phyloP scores from a whole-genome alignment of 306 rosid genomes.

The Pterocarpus santalinus region DNA sequence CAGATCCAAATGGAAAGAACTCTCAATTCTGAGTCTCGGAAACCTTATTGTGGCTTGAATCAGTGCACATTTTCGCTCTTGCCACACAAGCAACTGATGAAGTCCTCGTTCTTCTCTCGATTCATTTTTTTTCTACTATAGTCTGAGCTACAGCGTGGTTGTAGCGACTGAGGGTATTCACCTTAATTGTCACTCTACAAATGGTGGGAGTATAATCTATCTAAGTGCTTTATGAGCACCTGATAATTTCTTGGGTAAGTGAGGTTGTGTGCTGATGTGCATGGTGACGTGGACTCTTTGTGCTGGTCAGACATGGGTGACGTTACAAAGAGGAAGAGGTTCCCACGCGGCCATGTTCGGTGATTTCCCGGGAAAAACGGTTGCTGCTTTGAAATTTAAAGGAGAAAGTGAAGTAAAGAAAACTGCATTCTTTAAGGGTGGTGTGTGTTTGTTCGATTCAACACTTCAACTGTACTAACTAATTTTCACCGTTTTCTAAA shows the following conservation, averaged over 20 bases:
- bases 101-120: conserved; percentile 28
- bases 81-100: conserved; percentile 38
- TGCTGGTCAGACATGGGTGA: too few relatives aligned
- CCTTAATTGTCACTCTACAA: too few relatives aligned
- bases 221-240: too few relatives aligned
- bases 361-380: conserved; percentile 22
- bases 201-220: too few relatives aligned
- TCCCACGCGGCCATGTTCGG: conserved; percentile 35
- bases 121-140: neutral
- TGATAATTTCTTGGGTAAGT: too few relatives aligned
- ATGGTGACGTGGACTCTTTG: too few relatives aligned
- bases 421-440: neutral
- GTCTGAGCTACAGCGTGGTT: neutral
- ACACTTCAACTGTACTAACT: conserved; percentile 7
- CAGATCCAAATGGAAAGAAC: conserved; percentile 26
- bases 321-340: too few relatives aligned
- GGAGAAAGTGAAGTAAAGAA: conserved; percentile 2
- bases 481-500: neutral
- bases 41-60: conserved; percentile 14
- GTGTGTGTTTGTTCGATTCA: conserved; percentile 36
- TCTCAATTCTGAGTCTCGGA: neutral
- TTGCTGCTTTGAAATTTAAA: neutral
- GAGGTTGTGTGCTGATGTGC: too few relatives aligned
- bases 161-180: too few relatives aligned
- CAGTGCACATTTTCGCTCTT: conserved; percentile 16